Conservation (phyloP, 179 eudicot species). For the Heliamphora pulchella region DNA sequence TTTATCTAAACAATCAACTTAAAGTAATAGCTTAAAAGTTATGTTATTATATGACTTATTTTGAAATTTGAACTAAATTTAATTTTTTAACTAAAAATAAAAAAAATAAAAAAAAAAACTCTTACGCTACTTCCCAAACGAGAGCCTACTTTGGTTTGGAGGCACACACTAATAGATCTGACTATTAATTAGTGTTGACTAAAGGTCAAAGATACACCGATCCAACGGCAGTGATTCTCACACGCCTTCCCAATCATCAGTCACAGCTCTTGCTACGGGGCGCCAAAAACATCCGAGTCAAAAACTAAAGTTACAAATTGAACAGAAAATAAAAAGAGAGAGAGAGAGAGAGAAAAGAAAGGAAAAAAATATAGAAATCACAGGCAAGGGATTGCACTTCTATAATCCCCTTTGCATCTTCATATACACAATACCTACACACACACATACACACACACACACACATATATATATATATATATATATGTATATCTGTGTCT, state of each 20-base stretch:
- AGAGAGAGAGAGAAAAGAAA: background rate
- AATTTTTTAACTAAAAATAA: too few species aligned
- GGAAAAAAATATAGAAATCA: background rate
- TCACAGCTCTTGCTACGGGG: background rate
- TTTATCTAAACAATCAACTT: too few species aligned
- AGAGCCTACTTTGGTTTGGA: too few species aligned
- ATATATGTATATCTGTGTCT: background rate
- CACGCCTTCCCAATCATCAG: background rate
- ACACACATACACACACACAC: background rate
- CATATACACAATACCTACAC: background rate
- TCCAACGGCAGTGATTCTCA: background rate
- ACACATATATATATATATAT: background rate
- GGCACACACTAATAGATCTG: too few species aligned
- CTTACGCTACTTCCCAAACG: too few species aligned
- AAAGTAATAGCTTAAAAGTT: too few species aligned
- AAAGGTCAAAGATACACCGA: background rate
- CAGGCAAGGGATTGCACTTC: background rate
- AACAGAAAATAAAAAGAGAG: background rate
- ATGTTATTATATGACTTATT: too few species aligned
- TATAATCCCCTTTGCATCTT: background rate
- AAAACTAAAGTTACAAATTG: background rate
- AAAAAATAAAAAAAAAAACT: too few species aligned
- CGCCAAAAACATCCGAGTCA: constrained; percentile 8
- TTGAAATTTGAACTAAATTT: too few species aligned
- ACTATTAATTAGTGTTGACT: background rate